Conservation (phyloP, 306 rosid species). For the Vigna hirtella region DNA sequence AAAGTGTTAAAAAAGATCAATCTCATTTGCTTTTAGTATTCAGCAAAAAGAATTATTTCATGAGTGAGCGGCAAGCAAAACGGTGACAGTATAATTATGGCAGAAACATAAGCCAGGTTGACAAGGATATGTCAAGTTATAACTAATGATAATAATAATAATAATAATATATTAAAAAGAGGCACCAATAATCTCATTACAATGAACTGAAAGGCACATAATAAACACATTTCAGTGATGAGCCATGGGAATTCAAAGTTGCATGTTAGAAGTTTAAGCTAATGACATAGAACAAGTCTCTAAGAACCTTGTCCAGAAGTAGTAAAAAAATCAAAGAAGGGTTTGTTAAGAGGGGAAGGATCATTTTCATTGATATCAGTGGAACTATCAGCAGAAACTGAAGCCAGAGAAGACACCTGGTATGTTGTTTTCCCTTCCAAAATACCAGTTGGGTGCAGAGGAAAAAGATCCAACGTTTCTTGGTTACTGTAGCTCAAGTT, state of each 20-base stretch:
- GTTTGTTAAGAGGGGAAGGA: slow-evolving; percentile 26
- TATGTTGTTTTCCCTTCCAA: slow-evolving; percentile 48
- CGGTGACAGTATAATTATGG: background rate
- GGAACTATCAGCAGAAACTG: slow-evolving; percentile 44
- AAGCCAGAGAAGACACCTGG: slow-evolving; percentile 38
- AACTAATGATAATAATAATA: background rate
- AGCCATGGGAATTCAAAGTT: slow-evolving; percentile 38
- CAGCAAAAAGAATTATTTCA: slow-evolving; percentile 27
- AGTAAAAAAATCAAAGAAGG: slow-evolving; percentile 54
- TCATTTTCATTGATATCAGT: slow-evolving; percentile 10
- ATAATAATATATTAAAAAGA: background rate
- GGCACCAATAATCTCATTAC: background rate
- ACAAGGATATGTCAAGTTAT: slow-evolving; percentile 21
- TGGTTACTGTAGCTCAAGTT: slow-evolving; percentile 37
- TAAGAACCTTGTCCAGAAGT: slow-evolving; percentile 45
- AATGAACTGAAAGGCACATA: slow-evolving; percentile 4
- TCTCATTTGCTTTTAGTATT: slow-evolving; percentile 17
- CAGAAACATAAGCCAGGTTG: background rate
- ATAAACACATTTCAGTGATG: background rate
- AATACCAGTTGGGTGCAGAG: slow-evolving; percentile 78
- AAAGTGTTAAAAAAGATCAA: background rate
- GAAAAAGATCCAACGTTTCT: slow-evolving; percentile 80
- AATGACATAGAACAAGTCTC: background rate
- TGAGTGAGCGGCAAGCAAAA: background rate
- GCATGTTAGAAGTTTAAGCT: slow-evolving; percentile 29